Evolutionary conservation across 164 flowering plant species (phyloP).

Genomic region (Taxillus chinensis): DNA sequence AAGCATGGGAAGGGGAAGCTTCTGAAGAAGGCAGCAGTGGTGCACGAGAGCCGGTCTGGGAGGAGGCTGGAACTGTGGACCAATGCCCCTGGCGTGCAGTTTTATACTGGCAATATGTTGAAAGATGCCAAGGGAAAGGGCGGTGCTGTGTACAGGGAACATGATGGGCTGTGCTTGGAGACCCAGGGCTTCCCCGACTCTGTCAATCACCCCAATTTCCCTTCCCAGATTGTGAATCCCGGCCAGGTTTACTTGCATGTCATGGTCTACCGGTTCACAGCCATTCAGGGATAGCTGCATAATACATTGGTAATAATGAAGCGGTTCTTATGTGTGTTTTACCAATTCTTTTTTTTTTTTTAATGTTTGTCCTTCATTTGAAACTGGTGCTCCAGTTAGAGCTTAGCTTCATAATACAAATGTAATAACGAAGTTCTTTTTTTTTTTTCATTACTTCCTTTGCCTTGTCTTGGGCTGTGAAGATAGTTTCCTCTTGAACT

Average conservation of each 20-base stretch:
- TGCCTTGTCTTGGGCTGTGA: no score
- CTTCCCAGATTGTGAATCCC: slow-evolving; percentile 53
- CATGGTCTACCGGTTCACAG: slow-evolving; percentile 46
- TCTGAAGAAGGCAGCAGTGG: slow-evolving; percentile 19
- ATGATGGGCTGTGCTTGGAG: slow-evolving; percentile 30
- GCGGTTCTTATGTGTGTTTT: no score
- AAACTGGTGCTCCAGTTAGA: no score
- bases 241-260: slow-evolving; percentile 45
- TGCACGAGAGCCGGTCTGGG: slow-evolving; percentile 23
- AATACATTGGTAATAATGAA: no score
- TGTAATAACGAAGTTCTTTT: no score
- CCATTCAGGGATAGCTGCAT: not conserved
- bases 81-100: slow-evolving; percentile 28
- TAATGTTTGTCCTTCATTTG: no score
- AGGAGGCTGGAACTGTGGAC: slow-evolving; percentile 36
- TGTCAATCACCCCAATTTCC: slow-evolving; percentile 77
- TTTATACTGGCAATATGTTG: slow-evolving; percentile 26
- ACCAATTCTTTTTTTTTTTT: no score
- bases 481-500: no score
- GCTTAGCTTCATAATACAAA: no score
- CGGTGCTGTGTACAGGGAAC: slow-evolving; percentile 14
- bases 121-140: slow-evolving; percentile 20
- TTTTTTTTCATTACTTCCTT: no score
- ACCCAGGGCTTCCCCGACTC: slow-evolving; percentile 86
- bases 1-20: slow-evolving; percentile 1